Evolutionary conservation across 441 rosid species (phyloP), one percentile per base, ranked within the genome.

Genomic region (Eruca vesicaria): DNA sequence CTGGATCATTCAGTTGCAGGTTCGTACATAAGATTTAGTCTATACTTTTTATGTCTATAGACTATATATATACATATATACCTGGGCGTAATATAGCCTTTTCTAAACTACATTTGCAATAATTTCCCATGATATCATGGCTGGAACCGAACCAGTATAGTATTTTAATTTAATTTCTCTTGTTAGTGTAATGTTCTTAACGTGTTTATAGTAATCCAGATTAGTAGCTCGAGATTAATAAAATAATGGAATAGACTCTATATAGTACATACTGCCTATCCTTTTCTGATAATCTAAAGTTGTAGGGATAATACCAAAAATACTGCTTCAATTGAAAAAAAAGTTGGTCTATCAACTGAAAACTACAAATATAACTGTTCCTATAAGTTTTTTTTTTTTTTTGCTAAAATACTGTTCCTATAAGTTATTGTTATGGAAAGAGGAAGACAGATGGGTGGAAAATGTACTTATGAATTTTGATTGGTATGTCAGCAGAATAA

Each of bases 1-100:
- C 67, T 89, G 94, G 94, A 73, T 87, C 71, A 63, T 89, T 77
- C 86, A 84, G 2, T 78, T 89, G 52, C 88, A 87, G 90, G 94
- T 89, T 63, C 29, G 80, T 33, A 35, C 10, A 31, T 68, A 35
- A 36, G 38, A 69, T 41, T 12, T 45, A 48, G 11, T 73, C 35
- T n/a, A n/a, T n/a, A n/a, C n/a, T n/a, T n/a, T 29, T 56, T 2
- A 19, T 15, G 19, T 20, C 6, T 38, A 38, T 35, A 10, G 9
- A 36, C 10, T n/a, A n/a, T n/a, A n/a, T n/a, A n/a, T n/a, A n/a
- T n/a, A n/a, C n/a, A n/a, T n/a, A 11, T 70, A 36, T 45, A 23
- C 26, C 26, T 3, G 3, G n/a, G n/a, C n/a, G 26, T 23, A 23
- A 1, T 23, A 23, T 23, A 23, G 3, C 26, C 26, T 23, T 48